These are phyloP conservation scores for Erysimum cheiri DNA, from an alignment of 441 rosid species.

Conservation along the genomic window DNA sequence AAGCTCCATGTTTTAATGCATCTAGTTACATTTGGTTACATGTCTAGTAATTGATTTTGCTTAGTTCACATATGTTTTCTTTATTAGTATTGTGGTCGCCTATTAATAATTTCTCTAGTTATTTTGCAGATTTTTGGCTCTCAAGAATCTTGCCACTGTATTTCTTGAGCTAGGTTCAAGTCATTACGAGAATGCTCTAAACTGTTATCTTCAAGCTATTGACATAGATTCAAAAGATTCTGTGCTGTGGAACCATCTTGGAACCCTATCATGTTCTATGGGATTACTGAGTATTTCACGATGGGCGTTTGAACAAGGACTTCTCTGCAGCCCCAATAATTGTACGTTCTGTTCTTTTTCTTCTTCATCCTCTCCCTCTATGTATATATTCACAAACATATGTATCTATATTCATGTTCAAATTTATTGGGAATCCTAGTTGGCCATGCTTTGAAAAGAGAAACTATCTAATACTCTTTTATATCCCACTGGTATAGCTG, in stretches of 20 bases:
- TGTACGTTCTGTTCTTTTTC: constrained; percentile 58
- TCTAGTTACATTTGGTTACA: constrained; percentile 22
- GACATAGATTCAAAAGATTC: constrained; percentile 98
- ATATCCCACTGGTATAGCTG: constrained; percentile 11
- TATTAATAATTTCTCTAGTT: constrained; percentile 2
- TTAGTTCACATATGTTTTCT: constrained; percentile 1
- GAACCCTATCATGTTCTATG: constrained; percentile 96
- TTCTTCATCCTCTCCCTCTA: constrained; percentile 8
- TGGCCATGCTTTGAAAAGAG: constrained; percentile 3
- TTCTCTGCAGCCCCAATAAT: constrained; percentile 97
- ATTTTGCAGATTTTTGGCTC: constrained; percentile 81
- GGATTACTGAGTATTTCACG: constrained; percentile 90
- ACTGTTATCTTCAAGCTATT: constrained; percentile 97
- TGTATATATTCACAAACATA: neutral
- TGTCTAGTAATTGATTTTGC: constrained; percentile 27
- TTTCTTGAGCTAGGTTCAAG: constrained; percentile 90
- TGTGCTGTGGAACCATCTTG: constrained; percentile 98
- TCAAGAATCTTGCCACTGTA: constrained; percentile 94
- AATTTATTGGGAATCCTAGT: neutral
- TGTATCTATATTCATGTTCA: neutral
- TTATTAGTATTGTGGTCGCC: constrained; percentile 16
- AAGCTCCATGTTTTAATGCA: constrained; percentile 26
- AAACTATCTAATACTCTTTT: constrained; percentile 2
- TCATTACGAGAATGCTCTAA: constrained; percentile 87
- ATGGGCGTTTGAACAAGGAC: constrained; percentile 99